Conservation (phyloP, 2,329 filamentous ascomycete species). For the Microcera coccophila region DNA sequence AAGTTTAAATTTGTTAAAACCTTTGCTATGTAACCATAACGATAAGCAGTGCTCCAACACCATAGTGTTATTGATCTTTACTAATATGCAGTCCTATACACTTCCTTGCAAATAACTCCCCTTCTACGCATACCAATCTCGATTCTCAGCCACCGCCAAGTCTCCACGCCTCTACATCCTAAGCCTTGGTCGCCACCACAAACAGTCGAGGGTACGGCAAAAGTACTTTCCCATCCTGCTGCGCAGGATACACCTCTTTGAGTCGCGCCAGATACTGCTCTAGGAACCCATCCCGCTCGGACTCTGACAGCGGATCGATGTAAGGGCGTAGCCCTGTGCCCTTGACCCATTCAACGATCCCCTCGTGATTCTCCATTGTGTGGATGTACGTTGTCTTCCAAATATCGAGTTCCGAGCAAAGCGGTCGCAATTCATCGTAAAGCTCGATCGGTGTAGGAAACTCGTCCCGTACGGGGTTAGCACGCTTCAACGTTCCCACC, state of each 20-base stretch:
- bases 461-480: slow-evolving; percentile 39
- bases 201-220: slow-evolving; percentile 55
- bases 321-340: slow-evolving; percentile 55
- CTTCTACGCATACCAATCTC: no score
- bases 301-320: slow-evolving; percentile 42
- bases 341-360: slow-evolving; percentile 58
- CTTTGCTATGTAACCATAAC: no score
- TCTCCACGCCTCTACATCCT: no score
- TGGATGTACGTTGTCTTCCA: slow-evolving; percentile 56
- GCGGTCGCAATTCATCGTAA: slow-evolving; percentile 46
- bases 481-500: slow-evolving; percentile 28
- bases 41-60: no score
- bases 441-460: slow-evolving; percentile 46
- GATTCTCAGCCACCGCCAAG: no score
- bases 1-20: no score
- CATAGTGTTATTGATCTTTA: no score
- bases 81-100: no score
- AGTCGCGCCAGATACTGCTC: slow-evolving; percentile 44
- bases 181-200: no score
- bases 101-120: no score
- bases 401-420: slow-evolving; percentile 43
- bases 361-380: slow-evolving; percentile 42
- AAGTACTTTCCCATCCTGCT: slow-evolving; percentile 50
- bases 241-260: slow-evolving; percentile 40
- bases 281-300: slow-evolving; percentile 43